phyloP scores from a whole-genome alignment of 2,329 filamentous ascomycete genomes.

The Geoglossum cookeanum region DNA sequence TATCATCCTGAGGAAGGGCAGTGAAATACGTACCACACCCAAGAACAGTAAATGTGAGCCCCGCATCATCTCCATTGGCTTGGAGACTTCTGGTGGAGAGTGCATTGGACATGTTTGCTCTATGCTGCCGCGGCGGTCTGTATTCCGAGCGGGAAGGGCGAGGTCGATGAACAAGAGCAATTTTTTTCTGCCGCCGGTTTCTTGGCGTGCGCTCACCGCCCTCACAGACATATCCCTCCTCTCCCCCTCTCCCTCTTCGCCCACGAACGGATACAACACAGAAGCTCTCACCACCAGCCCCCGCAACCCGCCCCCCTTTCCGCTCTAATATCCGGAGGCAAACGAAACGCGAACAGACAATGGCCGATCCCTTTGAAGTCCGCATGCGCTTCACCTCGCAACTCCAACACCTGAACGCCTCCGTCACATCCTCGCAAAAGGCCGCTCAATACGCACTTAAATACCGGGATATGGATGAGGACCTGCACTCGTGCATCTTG shows the following conservation, averaged over 20 bases:
- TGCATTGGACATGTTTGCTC: background rate
- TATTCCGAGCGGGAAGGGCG: background rate
- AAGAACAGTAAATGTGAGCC: constrained; percentile 57
- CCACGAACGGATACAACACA: too few species aligned
- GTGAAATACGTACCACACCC: constrained; percentile 48
- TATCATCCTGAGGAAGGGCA: background rate
- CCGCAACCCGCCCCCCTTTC: too few species aligned
- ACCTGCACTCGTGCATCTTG: constrained; percentile 89
- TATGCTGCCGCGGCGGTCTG: background rate
- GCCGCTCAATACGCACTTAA: constrained; percentile 89
- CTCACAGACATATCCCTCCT: too few species aligned
- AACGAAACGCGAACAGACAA: constrained; percentile 14
- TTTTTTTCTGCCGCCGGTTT: background rate
- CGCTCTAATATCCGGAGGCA: too few species aligned
- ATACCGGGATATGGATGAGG: constrained; percentile 87
- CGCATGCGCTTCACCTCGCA: constrained; percentile 90
- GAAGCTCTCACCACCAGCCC: too few species aligned
- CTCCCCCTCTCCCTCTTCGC: too few species aligned
- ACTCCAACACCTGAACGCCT: constrained; percentile 79
- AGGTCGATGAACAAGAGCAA: background rate
- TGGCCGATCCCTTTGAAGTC: constrained; percentile 88
- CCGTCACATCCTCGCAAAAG: constrained; percentile 74
- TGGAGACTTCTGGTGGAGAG: background rate
- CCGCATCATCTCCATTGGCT: constrained; percentile 4
- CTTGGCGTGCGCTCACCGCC: background rate